Percentiles rank a stretch among this genome's conserved stretches.
phyloP scores from a whole-genome alignment of 768 basidiomycete genomes.

The Inosperma sp. region DNA sequence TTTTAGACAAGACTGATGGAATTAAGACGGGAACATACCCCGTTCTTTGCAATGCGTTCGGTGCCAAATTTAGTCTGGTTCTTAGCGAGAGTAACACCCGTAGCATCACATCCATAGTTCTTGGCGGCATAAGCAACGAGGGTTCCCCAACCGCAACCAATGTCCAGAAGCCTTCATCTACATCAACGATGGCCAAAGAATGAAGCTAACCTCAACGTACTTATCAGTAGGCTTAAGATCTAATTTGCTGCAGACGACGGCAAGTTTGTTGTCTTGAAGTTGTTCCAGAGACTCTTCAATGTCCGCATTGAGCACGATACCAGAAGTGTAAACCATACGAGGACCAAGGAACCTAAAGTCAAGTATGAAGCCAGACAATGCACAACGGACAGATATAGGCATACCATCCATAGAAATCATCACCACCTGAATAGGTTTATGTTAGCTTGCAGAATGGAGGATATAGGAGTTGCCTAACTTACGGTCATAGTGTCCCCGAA shows the following conservation, averaged over 20 bases:
- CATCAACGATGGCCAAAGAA: constrained; percentile 26
- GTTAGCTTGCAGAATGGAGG: background rate
- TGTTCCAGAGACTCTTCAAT: constrained; percentile 82
- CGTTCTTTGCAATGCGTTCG: constrained; percentile 78
- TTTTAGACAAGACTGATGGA: background rate
- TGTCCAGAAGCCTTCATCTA: constrained; percentile 59
- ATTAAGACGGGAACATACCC: constrained; percentile 34
- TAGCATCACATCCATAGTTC: constrained; percentile 95
- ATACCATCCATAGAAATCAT: constrained; percentile 93
- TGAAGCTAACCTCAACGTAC: constrained; percentile 18
- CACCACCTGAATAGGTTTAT: constrained; percentile 56
- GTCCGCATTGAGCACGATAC: constrained; percentile 70
- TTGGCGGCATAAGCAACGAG: constrained; percentile 92
- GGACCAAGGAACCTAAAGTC: constrained; percentile 82
- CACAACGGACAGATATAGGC: constrained; percentile 6
- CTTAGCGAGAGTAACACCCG: constrained; percentile 87
- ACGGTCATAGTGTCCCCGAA: constrained; percentile 95
- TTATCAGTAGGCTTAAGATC: constrained; percentile 82
- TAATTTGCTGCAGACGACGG: constrained; percentile 92
- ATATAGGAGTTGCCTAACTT: constrained; percentile 22
- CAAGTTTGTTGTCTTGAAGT: constrained; percentile 97
- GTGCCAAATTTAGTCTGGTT: constrained; percentile 94
- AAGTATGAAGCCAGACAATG: background rate
- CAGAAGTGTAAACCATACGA: constrained; percentile 97
- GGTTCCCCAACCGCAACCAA: constrained; percentile 97